Base-by-base conservation (phyloP, 2,329 filamentous ascomycete genomes). In the Alternaria longipes region DNA sequence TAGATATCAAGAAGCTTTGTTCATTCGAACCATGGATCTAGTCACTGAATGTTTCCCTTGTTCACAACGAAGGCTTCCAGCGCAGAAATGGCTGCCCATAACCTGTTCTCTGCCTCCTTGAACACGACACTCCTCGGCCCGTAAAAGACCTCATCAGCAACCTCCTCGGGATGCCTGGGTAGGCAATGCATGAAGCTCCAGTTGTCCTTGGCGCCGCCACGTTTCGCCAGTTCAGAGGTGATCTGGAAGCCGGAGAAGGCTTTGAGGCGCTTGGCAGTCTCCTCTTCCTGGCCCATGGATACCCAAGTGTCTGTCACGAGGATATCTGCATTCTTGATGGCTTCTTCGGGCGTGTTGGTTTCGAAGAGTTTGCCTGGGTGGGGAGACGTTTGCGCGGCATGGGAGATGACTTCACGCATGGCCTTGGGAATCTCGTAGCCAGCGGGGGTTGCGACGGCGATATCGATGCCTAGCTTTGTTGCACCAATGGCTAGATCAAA, bases 121-220 rank as follows among this genome's bases (percentile, higher is more conserved):
- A 97, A 99, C 4, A 98, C 95, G 26, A 99, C 83, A 40, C 92
- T 97, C 73, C 90, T 86, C 0, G 87, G 84, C 49, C 92, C 89
- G 80, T 98, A 97, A 76, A 99, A 98, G 2, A 99, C 94, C 74
- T 95, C 93, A 74, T 99, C 94, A 59, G 87, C 89, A 34, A 99
- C 95, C 82, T 99, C 95, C 79, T 99, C 94, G 0, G 87, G 87
- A 76, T 99, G 94, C 64, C 95, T 87, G 14, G 95, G 95, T 60
- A 99, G 81, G 78, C 95, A 99, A 83, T 99, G 95, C 95, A 99
- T 97, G 79, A 99, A 99, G 80, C 92, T 93, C 95, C 95, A 99
- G 65, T 87, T 86, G 14, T 90, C 84, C 78, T 95, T 97, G 42
- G 95, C 95, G 20, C 93, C 94, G 44, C 93, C 94, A 51, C 89